Percentiles rank a stretch among this genome's conserved stretches.
phyloP scores from a whole-genome alignment of 2,329 filamentous ascomycete species.

The Fusarium nelsonii region DNA sequence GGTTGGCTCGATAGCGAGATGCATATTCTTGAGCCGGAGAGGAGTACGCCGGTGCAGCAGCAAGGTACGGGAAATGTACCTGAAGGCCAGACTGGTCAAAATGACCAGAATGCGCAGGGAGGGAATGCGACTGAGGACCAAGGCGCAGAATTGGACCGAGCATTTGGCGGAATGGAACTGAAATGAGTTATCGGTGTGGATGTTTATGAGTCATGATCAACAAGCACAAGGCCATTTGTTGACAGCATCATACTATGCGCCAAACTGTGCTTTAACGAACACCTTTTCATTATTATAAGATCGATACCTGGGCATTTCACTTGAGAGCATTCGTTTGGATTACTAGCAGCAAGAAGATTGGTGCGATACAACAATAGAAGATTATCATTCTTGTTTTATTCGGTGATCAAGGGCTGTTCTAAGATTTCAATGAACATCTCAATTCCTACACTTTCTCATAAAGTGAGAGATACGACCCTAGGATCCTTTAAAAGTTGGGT shows the following conservation, averaged over 20 bases:
- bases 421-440: background rate
- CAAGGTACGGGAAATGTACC: conserved; percentile 44
- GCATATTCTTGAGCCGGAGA: conserved; percentile 76
- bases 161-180: conserved; percentile 64
- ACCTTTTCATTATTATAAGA: background rate
- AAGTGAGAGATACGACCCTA: background rate
- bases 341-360: no score
- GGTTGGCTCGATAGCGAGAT: conserved; percentile 84
- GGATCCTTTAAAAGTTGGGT: background rate
- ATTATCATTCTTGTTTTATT: background rate
- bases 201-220: conserved; percentile 32
- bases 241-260: background rate
- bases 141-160: conserved; percentile 69
- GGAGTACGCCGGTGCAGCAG: conserved; percentile 51
- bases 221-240: conserved; percentile 9
- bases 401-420: background rate
- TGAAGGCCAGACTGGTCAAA: conserved; percentile 29
- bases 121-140: conserved; percentile 58
- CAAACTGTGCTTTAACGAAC: background rate
- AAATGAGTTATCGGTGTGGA: conserved; percentile 36
- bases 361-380: background rate
- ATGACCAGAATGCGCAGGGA: conserved; percentile 14
- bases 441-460: background rate
- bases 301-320: background rate
- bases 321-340: background rate